Base-by-base conservation (phyloP, 2,329 filamentous ascomycete species). In the Epichloe coenophiala region DNA sequence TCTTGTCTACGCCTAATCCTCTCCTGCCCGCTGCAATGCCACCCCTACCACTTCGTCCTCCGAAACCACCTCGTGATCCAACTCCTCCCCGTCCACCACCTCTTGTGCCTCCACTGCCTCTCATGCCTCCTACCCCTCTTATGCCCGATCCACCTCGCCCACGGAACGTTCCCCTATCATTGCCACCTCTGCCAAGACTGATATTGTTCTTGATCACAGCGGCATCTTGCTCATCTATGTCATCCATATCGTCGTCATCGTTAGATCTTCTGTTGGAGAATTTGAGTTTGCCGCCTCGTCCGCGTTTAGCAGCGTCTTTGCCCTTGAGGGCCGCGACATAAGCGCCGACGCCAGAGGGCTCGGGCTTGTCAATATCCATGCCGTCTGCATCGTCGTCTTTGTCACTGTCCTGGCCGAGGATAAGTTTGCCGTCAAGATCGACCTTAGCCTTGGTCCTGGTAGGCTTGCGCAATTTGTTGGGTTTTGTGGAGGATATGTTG, bases 401-500 rank as follows among this genome's bases (percentile, higher is more conserved):
- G 42, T 75, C 71, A 45, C 67, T 67, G 46, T 77, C 75, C 58
- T 75, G 73, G 58, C 82, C 84, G 49, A 94, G 74, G 56, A 94
- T 77, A 41, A 94, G 77, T 69, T 90, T 93, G 54, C 88, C 88
- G 63, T 94, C 87, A 46, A 83, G 66, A 60, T 93, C 82, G 13
- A 75, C 75, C 72, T 80, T 86, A 49, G 82, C 82, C 66, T 83
- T 86, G 48, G 73, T 76, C 54, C 63, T 66, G 41, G 69, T 77
- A 49, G 72, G 73, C 59, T 76, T 74, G 63, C 78, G 78, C 57
- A 77, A 67, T 63, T 81, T 83, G 50, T 77, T 68, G 3, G 90
- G 91, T 66, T 89, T 91, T 11, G 88, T 95, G 5, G 87, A 88
- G 3, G 90, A 95, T 61, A 98, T 96, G 64, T 88, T 93, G 49